Base-by-base conservation (phyloP, 1,139 yeast genomes). In the Protomyces arabidopsidicola region DNA sequence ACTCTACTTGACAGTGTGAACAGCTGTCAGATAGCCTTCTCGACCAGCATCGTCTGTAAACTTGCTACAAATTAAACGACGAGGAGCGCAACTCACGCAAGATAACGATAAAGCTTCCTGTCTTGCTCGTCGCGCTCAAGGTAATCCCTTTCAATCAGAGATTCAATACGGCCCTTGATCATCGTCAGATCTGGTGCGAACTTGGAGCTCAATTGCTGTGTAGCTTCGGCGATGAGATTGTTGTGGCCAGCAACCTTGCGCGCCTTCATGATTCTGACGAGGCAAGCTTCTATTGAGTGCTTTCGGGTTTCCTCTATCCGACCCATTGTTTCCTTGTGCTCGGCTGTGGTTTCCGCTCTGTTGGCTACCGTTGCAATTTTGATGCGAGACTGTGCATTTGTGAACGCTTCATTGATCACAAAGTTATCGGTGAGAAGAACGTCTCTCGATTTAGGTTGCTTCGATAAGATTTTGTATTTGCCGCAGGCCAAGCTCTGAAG, bases 401-500 rank as follows among this genome's bases (percentile, higher is more conserved):
- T 83, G 75, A 91, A 91, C 54, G 82, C 81, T 24, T 80, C 80
- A 74, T 93, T 93, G 69, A 93, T 79, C 36, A 78, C 76, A 72
- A 93, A 91, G 18, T 74, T 74, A 75, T 91, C 97, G 3, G 75
- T 76, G 1, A 81, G 78, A 55, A 82, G 81, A 36, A 91, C 84
- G 9, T 86, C 90, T 68, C 85, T 79, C 39, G 69, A 64, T 86
- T 85, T 82, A 10, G 97, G 97, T 27, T 74, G 77, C 71, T 90
- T 91, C 27, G 79, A 77, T 67, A 91, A 76, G 14, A 91, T 78
- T 67, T 95, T 80, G 70, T 90, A 85, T 67, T 86, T 82, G 1
- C 96, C 91, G 0, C 96, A 95, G 0, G 96, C 86, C 42, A 93
- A 82, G 0, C 97, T 89, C 72, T 88, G 89, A 65, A 93, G 75